phyloP scores from a whole-genome alignment of 2,329 filamentous ascomycete genomes.

The Dactylella cylindrospora region DNA sequence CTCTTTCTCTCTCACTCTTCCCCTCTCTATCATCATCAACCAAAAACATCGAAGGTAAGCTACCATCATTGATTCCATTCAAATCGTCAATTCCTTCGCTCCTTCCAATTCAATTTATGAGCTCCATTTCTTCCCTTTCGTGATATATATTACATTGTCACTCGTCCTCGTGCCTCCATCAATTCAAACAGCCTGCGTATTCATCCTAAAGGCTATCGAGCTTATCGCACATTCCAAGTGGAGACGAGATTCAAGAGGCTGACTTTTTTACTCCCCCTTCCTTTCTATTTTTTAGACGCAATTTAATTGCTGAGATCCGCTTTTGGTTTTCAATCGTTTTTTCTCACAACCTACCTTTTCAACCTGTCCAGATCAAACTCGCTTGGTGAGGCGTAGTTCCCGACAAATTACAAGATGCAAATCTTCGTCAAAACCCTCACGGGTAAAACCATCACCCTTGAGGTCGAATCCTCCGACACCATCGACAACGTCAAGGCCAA shows the following conservation, averaged over 20 bases:
- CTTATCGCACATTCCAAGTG: not conserved
- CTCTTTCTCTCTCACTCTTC: not conserved
- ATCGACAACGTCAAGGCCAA: constrained; percentile 97
- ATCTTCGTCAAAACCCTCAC: constrained; percentile 85
- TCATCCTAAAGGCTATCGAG: too few relatives aligned
- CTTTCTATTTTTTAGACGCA: constrained; percentile 39
- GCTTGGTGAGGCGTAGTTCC: constrained; percentile 40
- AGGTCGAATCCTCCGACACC: constrained; percentile 65
- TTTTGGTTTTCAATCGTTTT: constrained; percentile 32
- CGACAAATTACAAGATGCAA: constrained; percentile 63
- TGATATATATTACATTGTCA: not conserved
- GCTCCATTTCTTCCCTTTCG: not conserved
- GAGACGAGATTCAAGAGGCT: constrained; percentile 3
- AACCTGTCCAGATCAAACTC: constrained; percentile 28
- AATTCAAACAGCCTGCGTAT: not conserved
- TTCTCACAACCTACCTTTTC: constrained; percentile 23
- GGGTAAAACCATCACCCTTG: constrained; percentile 69
- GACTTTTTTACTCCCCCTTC: constrained; percentile 1
- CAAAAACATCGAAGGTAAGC: constrained; percentile 45
- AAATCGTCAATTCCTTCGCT: too few relatives aligned
- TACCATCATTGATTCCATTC: not conserved
- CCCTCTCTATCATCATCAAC: constrained; percentile 20
- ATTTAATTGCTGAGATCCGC: constrained; percentile 44
- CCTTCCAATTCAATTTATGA: too few relatives aligned
- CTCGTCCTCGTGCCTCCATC: not conserved